Percentiles rank a stretch among this genome's conserved stretches.
Conservation (phyloP, 106 monocot genomes). For the Chionographis japonica region DNA sequence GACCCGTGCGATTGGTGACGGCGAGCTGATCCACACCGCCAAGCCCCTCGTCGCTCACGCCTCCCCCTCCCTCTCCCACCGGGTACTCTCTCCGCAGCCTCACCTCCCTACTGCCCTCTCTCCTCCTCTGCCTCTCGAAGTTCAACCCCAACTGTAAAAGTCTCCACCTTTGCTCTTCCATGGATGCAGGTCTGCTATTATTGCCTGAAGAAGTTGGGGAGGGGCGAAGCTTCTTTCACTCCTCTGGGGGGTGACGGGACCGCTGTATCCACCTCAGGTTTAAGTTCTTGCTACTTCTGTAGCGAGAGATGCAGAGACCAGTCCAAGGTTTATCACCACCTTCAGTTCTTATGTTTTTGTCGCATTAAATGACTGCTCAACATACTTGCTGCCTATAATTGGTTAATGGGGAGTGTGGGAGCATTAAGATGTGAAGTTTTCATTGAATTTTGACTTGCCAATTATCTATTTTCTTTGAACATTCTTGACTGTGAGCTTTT, state of each 20-base stretch:
- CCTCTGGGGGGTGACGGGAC: no score
- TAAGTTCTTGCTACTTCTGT: conserved; percentile 42
- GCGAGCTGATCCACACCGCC: conserved; percentile 90
- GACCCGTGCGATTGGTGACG: conserved; percentile 42
- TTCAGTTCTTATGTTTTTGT: neutral
- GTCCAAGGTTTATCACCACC: conserved; percentile 41
- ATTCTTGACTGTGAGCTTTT: no score
- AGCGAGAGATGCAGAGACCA: conserved; percentile 52
- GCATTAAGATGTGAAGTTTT: no score
- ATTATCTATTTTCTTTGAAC: no score
- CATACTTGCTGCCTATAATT: neutral
- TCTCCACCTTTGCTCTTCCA: neutral
- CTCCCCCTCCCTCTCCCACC: conserved; percentile 29
- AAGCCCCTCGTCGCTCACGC: conserved; percentile 70
- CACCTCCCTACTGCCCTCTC: neutral
- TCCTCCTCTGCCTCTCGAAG: neutral
- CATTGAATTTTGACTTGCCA: no score
- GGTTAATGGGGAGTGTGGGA: no score
- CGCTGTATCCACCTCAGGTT: no score
- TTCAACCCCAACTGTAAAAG: neutral
- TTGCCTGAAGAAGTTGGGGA: conserved; percentile 58
- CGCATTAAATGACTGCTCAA: neutral
- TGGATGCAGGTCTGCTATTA: conserved; percentile 68
- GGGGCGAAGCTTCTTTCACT: neutral
- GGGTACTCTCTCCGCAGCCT: conserved; percentile 17